Percentiles rank a stretch among this genome's conserved stretches.
Conservation (phyloP, 805 yeast species). For the Candida berthetii region DNA sequence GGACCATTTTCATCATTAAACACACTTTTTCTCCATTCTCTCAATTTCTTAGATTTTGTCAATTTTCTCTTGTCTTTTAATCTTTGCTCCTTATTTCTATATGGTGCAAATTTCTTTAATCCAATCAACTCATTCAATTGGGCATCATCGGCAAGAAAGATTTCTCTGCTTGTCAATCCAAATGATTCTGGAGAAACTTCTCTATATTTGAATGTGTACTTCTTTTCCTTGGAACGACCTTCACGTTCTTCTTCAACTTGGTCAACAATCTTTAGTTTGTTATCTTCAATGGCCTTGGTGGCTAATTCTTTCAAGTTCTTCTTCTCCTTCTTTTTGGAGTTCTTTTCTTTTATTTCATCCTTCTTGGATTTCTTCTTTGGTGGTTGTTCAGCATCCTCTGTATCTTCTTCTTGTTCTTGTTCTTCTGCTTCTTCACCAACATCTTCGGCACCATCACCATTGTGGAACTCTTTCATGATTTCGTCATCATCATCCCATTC, state of each 20-base stretch:
- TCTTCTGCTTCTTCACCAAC: slow-evolving; percentile 22
- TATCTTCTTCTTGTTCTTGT: slow-evolving; percentile 18
- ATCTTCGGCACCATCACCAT: slow-evolving; percentile 34
- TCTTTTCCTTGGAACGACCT: slow-evolving; percentile 46
- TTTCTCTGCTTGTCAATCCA: slow-evolving; percentile 83
- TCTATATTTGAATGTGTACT: slow-evolving; percentile 69
- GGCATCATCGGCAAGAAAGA: slow-evolving; percentile 82
- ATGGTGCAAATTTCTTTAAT: slow-evolving; percentile 89
- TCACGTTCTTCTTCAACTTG: slow-evolving; percentile 59
- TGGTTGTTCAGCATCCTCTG: slow-evolving; percentile 23
- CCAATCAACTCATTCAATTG: slow-evolving; percentile 82
- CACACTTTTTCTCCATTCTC: slow-evolving; percentile 85
- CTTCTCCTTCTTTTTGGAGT: slow-evolving; percentile 54
- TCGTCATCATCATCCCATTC: slow-evolving; percentile 60
- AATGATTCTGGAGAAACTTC: slow-evolving; percentile 93
- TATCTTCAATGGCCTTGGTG: slow-evolving; percentile 70
- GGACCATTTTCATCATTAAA: slow-evolving; percentile 58
- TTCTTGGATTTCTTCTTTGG: slow-evolving; percentile 39
- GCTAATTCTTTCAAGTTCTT: slow-evolving; percentile 60
- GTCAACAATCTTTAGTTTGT: slow-evolving; percentile 57
- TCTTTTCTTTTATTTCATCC: slow-evolving; percentile 52
- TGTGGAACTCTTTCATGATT: slow-evolving; percentile 37
- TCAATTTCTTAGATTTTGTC: slow-evolving; percentile 73
- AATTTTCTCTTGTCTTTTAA: slow-evolving; percentile 78
- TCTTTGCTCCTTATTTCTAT: slow-evolving; percentile 67